Base-by-base conservation (phyloP, 1,139 yeast species). In the Yamadazyma blattariae region DNA sequence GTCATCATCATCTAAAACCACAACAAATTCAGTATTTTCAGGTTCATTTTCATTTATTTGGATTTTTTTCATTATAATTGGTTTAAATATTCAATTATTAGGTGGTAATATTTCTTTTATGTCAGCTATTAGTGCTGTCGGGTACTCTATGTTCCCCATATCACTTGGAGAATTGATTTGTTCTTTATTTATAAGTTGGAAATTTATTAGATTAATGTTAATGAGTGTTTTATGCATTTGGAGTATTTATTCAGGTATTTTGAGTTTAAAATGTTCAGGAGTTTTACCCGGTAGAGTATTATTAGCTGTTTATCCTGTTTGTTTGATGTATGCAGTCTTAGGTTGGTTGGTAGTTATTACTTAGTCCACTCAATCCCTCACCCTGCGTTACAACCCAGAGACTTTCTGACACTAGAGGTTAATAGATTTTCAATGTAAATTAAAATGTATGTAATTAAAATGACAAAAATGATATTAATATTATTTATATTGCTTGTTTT, bases 301-400 rank as follows among this genome's bases (percentile, higher is more conserved):
- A 30, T 64, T 87, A 43, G 94, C 95, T 12, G 71, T 83, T 10
- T 86, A 82, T 51, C 96, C 95, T 0, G 81, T 87, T n/a, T 82
- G 78, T 2, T 67, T 87, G 41, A 79, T 85, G 54, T 87, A 82
- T 54, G 74, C 82, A 2, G 74, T 83, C 3, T 67, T 86, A 39
- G 80, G 89, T 20, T 86, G 95, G 95, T 64, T 86, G 32, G 82
- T 83, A 44, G 83, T 86, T 13, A 80, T 85, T 35, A 78, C 87
- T 17, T 82, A 60, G 23, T n/a, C n/a, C n/a, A n/a, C n/a, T n/a
- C n/a, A n/a, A n/a, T n/a, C n/a, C n/a, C n/a, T n/a, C 4, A 12
- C n/a, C 21, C 19, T 19, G 20, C 15, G 5, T 4, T 25, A 25
- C 13, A 15, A n/a, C 11, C 11, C 24, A 21, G 24, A 21, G 10